Percentiles rank a stretch among this genome's conserved stretches.
Conservation (phyloP, 768 basidiomycete species). For the Lyophyllum decastes region DNA sequence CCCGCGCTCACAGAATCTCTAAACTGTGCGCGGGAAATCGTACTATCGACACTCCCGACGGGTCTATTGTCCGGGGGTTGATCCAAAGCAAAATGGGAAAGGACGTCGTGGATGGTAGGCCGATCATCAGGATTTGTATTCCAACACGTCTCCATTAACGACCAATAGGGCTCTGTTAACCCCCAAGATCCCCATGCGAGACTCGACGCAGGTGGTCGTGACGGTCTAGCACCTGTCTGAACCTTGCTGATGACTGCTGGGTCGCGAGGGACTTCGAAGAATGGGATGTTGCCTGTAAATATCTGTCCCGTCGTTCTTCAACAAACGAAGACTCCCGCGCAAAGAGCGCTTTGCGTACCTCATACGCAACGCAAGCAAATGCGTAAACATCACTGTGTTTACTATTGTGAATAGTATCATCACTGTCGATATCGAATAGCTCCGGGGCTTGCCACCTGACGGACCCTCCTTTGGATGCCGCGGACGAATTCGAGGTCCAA, state of each 20-base stretch:
- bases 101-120: background rate
- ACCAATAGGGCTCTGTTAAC: constrained; percentile 1
- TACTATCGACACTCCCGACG: background rate
- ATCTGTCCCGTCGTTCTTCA: constrained; percentile 5
- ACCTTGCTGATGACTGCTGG: constrained; percentile 20
- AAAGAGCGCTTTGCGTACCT: background rate
- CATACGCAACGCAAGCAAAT: constrained; percentile 3
- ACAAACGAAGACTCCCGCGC: background rate
- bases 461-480: constrained; percentile 14
- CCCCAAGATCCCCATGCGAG: constrained; percentile 2
- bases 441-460: constrained; percentile 25
- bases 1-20: constrained; percentile 1
- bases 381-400: background rate
- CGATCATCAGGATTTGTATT: background rate
- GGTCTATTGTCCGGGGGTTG: background rate
- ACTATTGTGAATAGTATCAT: constrained; percentile 8
- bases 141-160: background rate
- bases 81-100: background rate
- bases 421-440: constrained; percentile 13
- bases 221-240: constrained; percentile 16
- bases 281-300: constrained; percentile 22
- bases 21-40: background rate
- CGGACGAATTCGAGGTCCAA: constrained; percentile 15
- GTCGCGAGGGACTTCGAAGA: constrained; percentile 19
- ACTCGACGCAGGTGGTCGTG: constrained; percentile 7